Conservation (phyloP, 2,329 filamentous ascomycete species). For the Rugonectria rugulosa region DNA sequence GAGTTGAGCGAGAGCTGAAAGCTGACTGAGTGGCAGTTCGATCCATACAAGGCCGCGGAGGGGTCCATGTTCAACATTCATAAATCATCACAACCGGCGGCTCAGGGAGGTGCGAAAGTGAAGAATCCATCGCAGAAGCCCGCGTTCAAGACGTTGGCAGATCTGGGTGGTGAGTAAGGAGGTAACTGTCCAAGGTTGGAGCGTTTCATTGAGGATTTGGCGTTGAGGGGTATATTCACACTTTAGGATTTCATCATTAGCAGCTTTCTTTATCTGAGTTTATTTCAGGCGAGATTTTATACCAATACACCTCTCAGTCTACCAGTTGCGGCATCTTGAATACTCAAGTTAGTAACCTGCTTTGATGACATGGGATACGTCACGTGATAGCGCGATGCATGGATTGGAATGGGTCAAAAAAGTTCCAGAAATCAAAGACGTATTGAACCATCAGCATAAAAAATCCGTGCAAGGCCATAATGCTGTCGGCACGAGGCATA, state of each 20-base stretch:
- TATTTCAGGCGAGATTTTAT: no score
- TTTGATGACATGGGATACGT: constrained; percentile 18
- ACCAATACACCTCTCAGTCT: no score
- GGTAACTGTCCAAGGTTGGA: neutral
- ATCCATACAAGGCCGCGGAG: constrained; percentile 68
- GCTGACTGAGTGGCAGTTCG: constrained; percentile 55
- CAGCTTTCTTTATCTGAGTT: no score
- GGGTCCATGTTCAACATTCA: constrained; percentile 66
- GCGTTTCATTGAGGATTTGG: constrained; percentile 10
- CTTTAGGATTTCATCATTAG: neutral
- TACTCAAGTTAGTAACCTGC: no score
- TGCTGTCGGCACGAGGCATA: constrained; percentile 46
- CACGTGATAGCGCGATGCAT: constrained; percentile 41
- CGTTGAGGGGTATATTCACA: constrained; percentile 2
- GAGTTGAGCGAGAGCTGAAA: constrained; percentile 8
- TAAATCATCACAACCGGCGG: constrained; percentile 42
- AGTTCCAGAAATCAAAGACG: constrained; percentile 23
- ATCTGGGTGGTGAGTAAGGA: constrained; percentile 50
- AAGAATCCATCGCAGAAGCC: constrained; percentile 44
- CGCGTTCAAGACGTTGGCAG: constrained; percentile 61
- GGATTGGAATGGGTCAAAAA: constrained; percentile 30
- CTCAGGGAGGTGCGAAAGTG: constrained; percentile 32
- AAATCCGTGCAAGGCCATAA: constrained; percentile 37
- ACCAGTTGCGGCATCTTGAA: no score
- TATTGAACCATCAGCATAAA: constrained; percentile 15